A percentile compares a stretch with the other conserved stretches of the same genome.
phyloP scores from a whole-genome alignment of 805 yeast genomes.

The Cyberlindnera misumaiensis region DNA sequence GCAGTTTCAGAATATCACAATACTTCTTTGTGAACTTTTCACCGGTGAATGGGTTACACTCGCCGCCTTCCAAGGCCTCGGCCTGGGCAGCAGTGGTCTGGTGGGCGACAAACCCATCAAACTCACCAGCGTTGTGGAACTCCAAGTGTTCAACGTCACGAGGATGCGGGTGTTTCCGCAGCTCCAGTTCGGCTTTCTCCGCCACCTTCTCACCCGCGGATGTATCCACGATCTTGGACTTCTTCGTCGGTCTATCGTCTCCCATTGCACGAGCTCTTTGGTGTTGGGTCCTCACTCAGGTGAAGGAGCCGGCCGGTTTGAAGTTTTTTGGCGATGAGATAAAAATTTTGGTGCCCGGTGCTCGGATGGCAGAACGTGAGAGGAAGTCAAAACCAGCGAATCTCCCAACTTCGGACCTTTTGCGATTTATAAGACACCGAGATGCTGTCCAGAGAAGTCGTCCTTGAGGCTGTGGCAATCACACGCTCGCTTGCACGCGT shows the following conservation, averaged over 20 bases:
- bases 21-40: conserved; percentile 54
- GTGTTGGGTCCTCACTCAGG: not conserved
- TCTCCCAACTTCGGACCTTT: too few species aligned
- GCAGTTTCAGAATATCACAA: conserved; percentile 64
- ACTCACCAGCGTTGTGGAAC: conserved; percentile 64
- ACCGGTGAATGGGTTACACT: conserved; percentile 77
- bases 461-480: conserved; percentile 16
- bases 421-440: not conserved
- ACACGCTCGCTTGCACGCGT: conserved; percentile 13
- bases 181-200: conserved; percentile 55
- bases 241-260: conserved; percentile 37
- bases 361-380: conserved; percentile 1
- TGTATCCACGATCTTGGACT: conserved; percentile 39
- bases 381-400: too few species aligned
- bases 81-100: conserved; percentile 64
- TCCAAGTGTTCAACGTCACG: conserved; percentile 29
- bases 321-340: conserved; percentile 3
- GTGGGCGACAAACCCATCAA: conserved; percentile 47
- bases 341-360: conserved; percentile 5
- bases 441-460: conserved; percentile 1
- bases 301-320: not conserved
- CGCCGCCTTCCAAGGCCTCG: conserved; percentile 47
- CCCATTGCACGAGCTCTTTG: conserved; percentile 5
- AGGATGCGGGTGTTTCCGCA: conserved; percentile 42
- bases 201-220: conserved; percentile 61